These are phyloP conservation scores for Trichoderma orchidacearum DNA, from an alignment of 495 filamentous ascomycete genomes.

Conservation along the genomic window DNA sequence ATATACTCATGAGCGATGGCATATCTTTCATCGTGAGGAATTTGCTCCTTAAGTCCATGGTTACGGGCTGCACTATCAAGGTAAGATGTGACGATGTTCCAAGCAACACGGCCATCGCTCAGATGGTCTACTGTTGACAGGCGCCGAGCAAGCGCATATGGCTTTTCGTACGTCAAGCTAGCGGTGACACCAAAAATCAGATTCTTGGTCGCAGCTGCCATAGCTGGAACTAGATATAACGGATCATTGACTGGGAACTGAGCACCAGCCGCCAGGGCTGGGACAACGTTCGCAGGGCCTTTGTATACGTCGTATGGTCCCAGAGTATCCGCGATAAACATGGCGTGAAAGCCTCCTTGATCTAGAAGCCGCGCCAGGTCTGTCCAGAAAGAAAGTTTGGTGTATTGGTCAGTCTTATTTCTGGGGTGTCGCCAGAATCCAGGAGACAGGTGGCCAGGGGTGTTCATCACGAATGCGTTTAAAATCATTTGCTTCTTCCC, in stretches of 20 bases:
- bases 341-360: constrained; percentile 44
- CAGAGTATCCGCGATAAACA: constrained; percentile 44
- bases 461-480: constrained; percentile 52
- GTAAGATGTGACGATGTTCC: constrained; percentile 54
- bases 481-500: constrained; percentile 46
- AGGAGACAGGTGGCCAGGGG: constrained; percentile 47
- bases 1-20: constrained; percentile 48
- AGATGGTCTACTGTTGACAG: constrained; percentile 53
- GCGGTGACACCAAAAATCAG: constrained; percentile 40
- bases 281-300: constrained; percentile 21
- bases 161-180: constrained; percentile 45
- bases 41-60: constrained; percentile 39
- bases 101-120: constrained; percentile 43
- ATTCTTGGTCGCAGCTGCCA: constrained; percentile 43
- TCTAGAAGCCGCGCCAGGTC: constrained; percentile 43
- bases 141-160: constrained; percentile 42
- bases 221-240: constrained; percentile 40
- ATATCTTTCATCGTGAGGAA: constrained; percentile 50
- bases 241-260: constrained; percentile 44
- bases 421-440: constrained; percentile 45
- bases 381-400: constrained; percentile 40
- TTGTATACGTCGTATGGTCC: constrained; percentile 38
- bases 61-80: constrained; percentile 45
- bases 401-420: constrained; percentile 39
- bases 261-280: constrained; percentile 35